A percentile compares a stretch with the other conserved stretches of the same genome.
These are phyloP conservation scores for Aspergillus versicolor DNA, from an alignment of 2,329 filamentous ascomycete species.

Conservation along the genomic window DNA sequence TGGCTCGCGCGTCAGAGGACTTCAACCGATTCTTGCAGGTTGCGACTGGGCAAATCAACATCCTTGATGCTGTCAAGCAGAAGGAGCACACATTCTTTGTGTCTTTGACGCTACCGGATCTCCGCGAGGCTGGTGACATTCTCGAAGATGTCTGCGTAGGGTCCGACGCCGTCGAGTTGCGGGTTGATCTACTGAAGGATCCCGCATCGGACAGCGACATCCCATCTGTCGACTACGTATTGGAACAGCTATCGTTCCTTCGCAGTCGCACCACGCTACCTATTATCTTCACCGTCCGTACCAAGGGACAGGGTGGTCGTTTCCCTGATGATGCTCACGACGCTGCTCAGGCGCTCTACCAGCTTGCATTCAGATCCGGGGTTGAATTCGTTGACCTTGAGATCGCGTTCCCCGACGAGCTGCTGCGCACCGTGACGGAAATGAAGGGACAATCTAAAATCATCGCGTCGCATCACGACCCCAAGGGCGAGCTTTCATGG, in stretches of 20 bases:
- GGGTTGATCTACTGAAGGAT: slow-evolving; percentile 86
- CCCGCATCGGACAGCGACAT: slow-evolving; percentile 57
- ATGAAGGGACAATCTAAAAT: slow-evolving; percentile 74
- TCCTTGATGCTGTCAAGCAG: slow-evolving; percentile 60
- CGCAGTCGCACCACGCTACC: slow-evolving; percentile 71
- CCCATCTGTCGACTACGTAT: slow-evolving; percentile 71
- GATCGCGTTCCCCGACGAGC: slow-evolving; percentile 76
- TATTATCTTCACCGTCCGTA: slow-evolving; percentile 89
- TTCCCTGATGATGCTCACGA: slow-evolving; percentile 76
- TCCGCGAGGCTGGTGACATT: slow-evolving; percentile 62
- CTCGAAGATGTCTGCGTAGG: slow-evolving; percentile 76
- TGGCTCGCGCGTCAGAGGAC: slow-evolving; percentile 60
- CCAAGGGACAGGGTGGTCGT: slow-evolving; percentile 77
- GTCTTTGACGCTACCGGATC: slow-evolving; percentile 77
- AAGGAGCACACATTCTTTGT: slow-evolving; percentile 84
- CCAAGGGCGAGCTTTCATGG: slow-evolving; percentile 76
- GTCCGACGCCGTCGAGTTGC: slow-evolving; percentile 87
- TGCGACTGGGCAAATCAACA: slow-evolving; percentile 62
- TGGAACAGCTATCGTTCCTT: slow-evolving; percentile 76
- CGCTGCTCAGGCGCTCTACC: slow-evolving; percentile 73
- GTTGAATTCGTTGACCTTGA: slow-evolving; percentile 93
- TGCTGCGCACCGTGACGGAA: slow-evolving; percentile 68
- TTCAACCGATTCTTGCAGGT: slow-evolving; percentile 71
- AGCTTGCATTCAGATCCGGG: slow-evolving; percentile 74
- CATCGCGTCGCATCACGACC: slow-evolving; percentile 95